Percentiles rank a stretch among this genome's conserved stretches.
Evolutionary conservation across 345 rosid species (phyloP).

Genomic region (Hypericum androsaemum): DNA sequence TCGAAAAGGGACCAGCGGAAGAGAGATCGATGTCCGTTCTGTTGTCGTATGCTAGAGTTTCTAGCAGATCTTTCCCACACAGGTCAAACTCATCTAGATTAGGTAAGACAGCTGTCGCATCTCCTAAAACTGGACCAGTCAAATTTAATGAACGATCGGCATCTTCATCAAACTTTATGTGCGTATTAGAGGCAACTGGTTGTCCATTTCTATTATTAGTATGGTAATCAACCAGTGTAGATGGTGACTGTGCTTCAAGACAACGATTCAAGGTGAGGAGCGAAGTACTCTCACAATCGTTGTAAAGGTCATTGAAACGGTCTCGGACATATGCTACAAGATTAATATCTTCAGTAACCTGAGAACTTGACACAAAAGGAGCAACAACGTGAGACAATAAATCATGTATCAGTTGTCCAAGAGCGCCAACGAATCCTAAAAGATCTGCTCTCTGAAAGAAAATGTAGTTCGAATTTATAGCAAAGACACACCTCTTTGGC

Average conservation of each 20-base stretch:
- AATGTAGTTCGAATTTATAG: not conserved
- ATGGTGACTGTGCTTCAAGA: conserved; percentile 13
- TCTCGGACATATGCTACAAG: conserved; percentile 26
- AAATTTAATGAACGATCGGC: conserved; percentile 4
- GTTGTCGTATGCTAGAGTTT: conserved; percentile 13
- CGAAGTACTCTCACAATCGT: conserved; percentile 6
- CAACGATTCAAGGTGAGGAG: conserved; percentile 14
- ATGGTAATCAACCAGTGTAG: conserved; percentile 6
- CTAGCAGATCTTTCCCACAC: conserved; percentile 15
- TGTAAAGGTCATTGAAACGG: conserved; percentile 18
- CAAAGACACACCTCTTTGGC: conserved; percentile 32
- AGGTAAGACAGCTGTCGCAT: conserved; percentile 2
- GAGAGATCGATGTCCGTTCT: conserved; percentile 1
- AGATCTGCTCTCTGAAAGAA: too few species aligned
- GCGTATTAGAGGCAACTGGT: conserved; percentile 13
- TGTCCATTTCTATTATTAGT: conserved; percentile 19
- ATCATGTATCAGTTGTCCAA: too few species aligned
- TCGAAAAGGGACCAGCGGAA: conserved; percentile 12
- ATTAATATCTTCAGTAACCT: conserved; percentile 44
- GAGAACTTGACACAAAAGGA: conserved; percentile 4
- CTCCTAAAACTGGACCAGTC: too few species aligned
- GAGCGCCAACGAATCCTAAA: too few species aligned
- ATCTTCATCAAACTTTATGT: conserved; percentile 12
- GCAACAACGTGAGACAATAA: conserved; percentile 1
- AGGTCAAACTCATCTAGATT: conserved; percentile 4